Evolutionary conservation across 2,329 filamentous ascomycete genomes (phyloP), one percentile per base, ranked within the genome.

Genomic region (Apiospora hydei): DNA sequence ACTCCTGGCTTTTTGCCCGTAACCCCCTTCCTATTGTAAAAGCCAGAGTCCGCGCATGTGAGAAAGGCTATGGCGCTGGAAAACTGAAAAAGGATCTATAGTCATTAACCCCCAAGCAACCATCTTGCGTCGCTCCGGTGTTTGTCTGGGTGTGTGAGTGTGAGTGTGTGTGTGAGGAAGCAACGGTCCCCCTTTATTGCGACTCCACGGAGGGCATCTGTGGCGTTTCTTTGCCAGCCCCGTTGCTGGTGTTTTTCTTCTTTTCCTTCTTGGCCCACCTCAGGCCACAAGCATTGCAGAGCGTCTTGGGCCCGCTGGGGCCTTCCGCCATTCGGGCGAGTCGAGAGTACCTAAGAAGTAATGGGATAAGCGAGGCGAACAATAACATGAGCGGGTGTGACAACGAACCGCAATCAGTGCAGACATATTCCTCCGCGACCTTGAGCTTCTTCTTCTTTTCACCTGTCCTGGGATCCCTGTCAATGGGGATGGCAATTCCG

Each of bases 311-410:
- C 2, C 96, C 96, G 74, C 90, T 94, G 0, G 96, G 96, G 0
- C 96, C 82, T 98, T 98, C 74, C 96, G 89, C 96, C 96, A 98
- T 85, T 98, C 96, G 0, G 96, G 96, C 21, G 94, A 97, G 79
- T 98, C 95, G 53, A 97, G 87, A 0, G 94, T 98, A 46, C 89
- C 90, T 92, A 73, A 5, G 7, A 41, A 69, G 57, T 38, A 72
- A 46, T 57, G 70, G 49, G 73, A 64, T 64, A 2, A 64, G 57
- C 34, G 57, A 41, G 34, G 18, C 57, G 64, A 66, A 71, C 51
- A 61, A 46, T 21, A 46, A 3, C 21, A 64, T n/a, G 57, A 64
- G 30, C 41, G 34, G 18, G 34, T 10, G 34, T n/a, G 53, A 11
- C 41, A 61, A 84, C 88, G 75, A 84, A 86, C 96, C 95, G 83